Evolutionary conservation across 352 stramenopile species (phyloP), one percentile per base, ranked within the genome.

Genomic region (Phytophthora boehmeriae): DNA sequence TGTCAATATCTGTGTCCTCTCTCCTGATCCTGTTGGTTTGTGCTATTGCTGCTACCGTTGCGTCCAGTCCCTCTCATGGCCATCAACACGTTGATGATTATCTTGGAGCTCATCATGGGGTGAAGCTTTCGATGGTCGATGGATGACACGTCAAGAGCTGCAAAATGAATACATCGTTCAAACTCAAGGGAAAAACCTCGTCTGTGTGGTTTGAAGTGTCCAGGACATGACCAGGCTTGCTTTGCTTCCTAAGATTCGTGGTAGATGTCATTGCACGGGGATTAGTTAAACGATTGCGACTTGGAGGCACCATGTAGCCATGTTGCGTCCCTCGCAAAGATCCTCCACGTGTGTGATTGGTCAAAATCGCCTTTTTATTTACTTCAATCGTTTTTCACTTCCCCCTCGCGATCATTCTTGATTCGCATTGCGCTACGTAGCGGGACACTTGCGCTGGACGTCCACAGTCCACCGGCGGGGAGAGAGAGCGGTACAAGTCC

Each of bases 61-160:
- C 23, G 1, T 45, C 17, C 45, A 95, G 86, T 93, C 54, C 86
- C 86, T 17, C 72, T 95, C 34, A 92, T 95, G 70, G 72, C 89
- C 23, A 80, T 93, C 48, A 95, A 95, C 49, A 75, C 69, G 28
- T 42, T 93, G 8, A 92, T 93, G 80, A 93, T 95, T 53, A 35
- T 95, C 25, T 53, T 95, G 22, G 84, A 95, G 71, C 62, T 92
- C 1, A 43, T 93, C 44, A 88, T 93, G 67, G 86, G 86, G 8
- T 95, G 27, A 73, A 55, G 38, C n/a, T 28, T 27, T 39, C 28
- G 16, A 47, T 27, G 19, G 8, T 13, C 19, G 17, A 11, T 54
- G 14, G 5, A 4, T 36, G 8, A 13, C 32, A 16, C 48, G 14
- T 36, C 45, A n/a, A 62, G 13, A 44, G 38, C 14, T 16, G 38